These are phyloP conservation scores for Gentiana dahurica DNA, from an alignment of 257 asterid genomes.

Conservation along the genomic window DNA sequence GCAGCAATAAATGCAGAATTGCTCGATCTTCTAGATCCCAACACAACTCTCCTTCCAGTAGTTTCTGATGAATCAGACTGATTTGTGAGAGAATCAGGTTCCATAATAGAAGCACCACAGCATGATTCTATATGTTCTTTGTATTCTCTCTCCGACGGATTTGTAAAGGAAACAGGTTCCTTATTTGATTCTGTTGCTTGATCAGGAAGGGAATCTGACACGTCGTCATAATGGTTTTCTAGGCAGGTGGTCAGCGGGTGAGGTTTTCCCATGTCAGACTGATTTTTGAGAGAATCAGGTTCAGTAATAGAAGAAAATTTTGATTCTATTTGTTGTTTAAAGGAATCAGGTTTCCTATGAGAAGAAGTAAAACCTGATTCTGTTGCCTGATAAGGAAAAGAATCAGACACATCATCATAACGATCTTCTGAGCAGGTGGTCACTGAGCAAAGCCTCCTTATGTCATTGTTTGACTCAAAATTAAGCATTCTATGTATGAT, in stretches of 20 bases:
- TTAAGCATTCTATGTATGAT: slow-evolving; percentile 19
- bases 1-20: slow-evolving; percentile 88
- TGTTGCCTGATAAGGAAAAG: slow-evolving; percentile 20
- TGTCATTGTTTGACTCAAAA: slow-evolving; percentile 10
- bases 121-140: too few species aligned
- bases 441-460: slow-evolving; percentile 1
- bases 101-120: slow-evolving; percentile 16
- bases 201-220: slow-evolving; percentile 23
- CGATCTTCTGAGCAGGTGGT: slow-evolving; percentile 1
- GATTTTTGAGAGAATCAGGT: background rate
- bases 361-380: slow-evolving; percentile 16
- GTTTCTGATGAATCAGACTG: slow-evolving; percentile 33
- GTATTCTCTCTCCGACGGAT: slow-evolving; percentile 14
- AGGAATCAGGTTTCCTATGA: too few species aligned
- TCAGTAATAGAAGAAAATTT: too few species aligned
- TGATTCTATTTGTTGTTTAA: too few species aligned
- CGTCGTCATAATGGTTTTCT: slow-evolving; percentile 15
- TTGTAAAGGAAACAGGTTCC: slow-evolving; percentile 21
- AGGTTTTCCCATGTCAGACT: slow-evolving; percentile 7
- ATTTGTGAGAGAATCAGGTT: slow-evolving; percentile 18
- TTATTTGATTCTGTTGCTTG: slow-evolving; percentile 20
- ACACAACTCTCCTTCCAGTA: slow-evolving; percentile 28
- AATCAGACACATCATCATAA: slow-evolving; percentile 14
- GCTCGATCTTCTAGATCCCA: slow-evolving; percentile 46
- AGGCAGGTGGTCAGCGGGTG: slow-evolving; percentile 19